Evolutionary conservation across 306 rosid species (phyloP), one percentile per base, ranked within the genome.

Genomic region (Dalbergia cultrata): DNA sequence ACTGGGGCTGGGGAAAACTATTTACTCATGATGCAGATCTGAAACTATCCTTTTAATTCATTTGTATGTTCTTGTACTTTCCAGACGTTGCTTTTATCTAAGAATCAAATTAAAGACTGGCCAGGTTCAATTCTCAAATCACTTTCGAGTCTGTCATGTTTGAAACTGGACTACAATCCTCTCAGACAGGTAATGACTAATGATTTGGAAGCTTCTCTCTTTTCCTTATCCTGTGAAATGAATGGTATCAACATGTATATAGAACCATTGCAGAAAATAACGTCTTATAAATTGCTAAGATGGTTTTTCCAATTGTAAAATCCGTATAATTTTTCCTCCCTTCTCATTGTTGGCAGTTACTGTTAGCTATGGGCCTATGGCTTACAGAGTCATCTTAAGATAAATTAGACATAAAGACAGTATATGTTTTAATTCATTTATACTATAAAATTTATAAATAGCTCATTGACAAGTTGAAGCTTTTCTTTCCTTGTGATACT

Each of bases 61-160:
- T 80, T 35, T 75, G 53, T 37, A 47, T 70, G 44, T 75, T 77
- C 82, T 83, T 87, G 14, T 70, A 54, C 74, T 80, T 83, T 88
- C 81, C 97, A 95, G 99, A 84, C 89, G 12, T 72, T 95, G 82
- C 77, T 91, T 82, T 86, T 92, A 72, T 93, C 99, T 44, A 88
- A 90, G 89, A 95, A 95, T 89, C 91, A 85, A 88, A 84, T 95
- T 77, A 81, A 84, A 81, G 97, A 93, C 56, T 95, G 99, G 97
- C 97, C 97, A 43, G 85, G 92, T 80, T 86, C 92, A 85, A 78
- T 95, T 79, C 86, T 95, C 63, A 88, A 77, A 83, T 79, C 91
- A 16, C 92, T 95, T 78, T 75, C 88, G 18, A 88, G 86, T 78
- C 92, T 95, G 50, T 35, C 80, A 72, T 89, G 97, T 84, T 90